These are phyloP conservation scores for Boletus sp. DNA, from an alignment of 768 basidiomycete species.

Conservation along the genomic window DNA sequence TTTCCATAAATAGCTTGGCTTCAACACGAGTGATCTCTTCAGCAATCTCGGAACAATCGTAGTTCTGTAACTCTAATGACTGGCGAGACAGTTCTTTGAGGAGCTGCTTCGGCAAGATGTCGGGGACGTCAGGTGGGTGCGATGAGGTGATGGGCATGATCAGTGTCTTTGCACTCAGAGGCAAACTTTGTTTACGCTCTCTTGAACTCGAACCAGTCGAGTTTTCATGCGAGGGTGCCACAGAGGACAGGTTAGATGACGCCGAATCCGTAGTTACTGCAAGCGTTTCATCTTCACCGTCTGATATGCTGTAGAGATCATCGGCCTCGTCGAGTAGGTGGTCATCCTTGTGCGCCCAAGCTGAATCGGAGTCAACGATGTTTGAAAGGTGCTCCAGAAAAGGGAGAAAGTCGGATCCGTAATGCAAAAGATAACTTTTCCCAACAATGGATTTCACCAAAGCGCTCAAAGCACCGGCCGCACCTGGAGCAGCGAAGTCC, in stretches of 20 bases:
- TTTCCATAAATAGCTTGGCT: slow-evolving; percentile 65
- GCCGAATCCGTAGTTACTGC: slow-evolving; percentile 33
- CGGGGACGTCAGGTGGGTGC: slow-evolving; percentile 32
- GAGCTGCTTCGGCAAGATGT: slow-evolving; percentile 52
- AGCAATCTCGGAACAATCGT: slow-evolving; percentile 69
- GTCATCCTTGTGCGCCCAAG: slow-evolving; percentile 74
- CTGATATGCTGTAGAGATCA: slow-evolving; percentile 52
- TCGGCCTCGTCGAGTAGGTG: slow-evolving; percentile 60
- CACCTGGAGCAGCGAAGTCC: slow-evolving; percentile 78
- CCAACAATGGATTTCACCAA: slow-evolving; percentile 76
- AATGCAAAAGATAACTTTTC: slow-evolving; percentile 81
- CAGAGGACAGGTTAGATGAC: slow-evolving; percentile 25
- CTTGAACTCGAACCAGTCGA: slow-evolving; percentile 34
- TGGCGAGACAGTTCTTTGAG: slow-evolving; percentile 62
- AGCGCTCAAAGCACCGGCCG: slow-evolving; percentile 68
- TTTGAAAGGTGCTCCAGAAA: slow-evolving; percentile 68
- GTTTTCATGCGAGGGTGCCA: slow-evolving; percentile 20
- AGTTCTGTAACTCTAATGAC: slow-evolving; percentile 53
- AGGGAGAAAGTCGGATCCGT: slow-evolving; percentile 79
- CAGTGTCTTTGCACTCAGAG: slow-evolving; percentile 47
- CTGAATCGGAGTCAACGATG: slow-evolving; percentile 63
- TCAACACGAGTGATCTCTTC: slow-evolving; percentile 82
- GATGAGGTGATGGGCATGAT: slow-evolving; percentile 35
- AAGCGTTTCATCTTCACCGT: slow-evolving; percentile 48
- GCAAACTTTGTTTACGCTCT: slow-evolving; percentile 71